Evolutionary conservation across 2,329 filamentous ascomycete genomes (phyloP), one percentile per base, ranked within the genome.

Genomic region (Berkeleyomyces basicola): DNA sequence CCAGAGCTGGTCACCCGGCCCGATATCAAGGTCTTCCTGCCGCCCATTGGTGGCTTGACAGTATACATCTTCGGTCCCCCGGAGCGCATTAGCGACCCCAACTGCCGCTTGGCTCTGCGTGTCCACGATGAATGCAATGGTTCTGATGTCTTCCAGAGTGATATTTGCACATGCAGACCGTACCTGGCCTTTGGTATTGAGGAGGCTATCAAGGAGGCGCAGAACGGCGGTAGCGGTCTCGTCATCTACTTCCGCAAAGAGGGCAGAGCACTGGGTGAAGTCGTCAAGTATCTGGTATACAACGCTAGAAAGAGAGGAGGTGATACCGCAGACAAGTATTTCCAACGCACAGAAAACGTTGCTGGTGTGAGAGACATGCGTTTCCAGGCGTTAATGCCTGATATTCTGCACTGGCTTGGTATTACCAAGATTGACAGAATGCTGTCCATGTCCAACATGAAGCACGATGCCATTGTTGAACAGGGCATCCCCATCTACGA

Each of bases 211-310:
- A 96, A 95, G 70, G 90, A 97, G 75, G 93, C 93, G 9, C 93
- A 97, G 72, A 90, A 87, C 63, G 92, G 92, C 61, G 92, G 92
- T 58, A 92, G 87, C 68, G 92, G 92, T 63, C 90, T 96, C 31
- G 93, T 97, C 61, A 96, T 97, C 72, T 99, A 99, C 73, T 99
- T 97, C 82, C 85, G 93, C 68, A 99, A 99, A 73, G 93, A 99
- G 77, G 93, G 93, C 40, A 83, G 93, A 68, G 93, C 92, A 44
- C 78, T 97, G 5, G 93, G 93, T 61, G 93, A 99, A 73, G 93
- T 99, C 39, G 95, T 90, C 61, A 96, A 96, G 72, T 90, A 95
- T 70, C 82, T 85, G 65, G 82, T 85, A 57, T 86, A 92, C 77
- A 93, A 92, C 71, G 87, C 87, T 59, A 79, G 86, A 67, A 93